Evolutionary conservation across 2,329 filamentous ascomycete species (phyloP), one percentile per base, ranked within the genome.

Genomic region (Exophiala sideris): DNA sequence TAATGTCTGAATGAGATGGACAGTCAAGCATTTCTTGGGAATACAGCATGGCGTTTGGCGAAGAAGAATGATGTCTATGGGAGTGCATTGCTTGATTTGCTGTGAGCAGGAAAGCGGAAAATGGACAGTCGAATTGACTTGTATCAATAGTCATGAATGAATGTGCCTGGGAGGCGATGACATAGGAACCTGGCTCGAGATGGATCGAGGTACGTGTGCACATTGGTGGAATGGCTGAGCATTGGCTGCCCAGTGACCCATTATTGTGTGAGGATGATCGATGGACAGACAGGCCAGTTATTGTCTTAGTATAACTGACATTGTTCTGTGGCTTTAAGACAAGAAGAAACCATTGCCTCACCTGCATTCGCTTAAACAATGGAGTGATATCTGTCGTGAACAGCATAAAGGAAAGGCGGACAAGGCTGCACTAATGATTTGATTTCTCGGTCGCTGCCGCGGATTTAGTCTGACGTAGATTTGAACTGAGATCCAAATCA

Each of bases 21-120:
- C 39, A 52, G 45, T 54, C 34, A 46, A 48, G 29, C 45, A 46
- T 47, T 50, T 59, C 51, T 54, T n/a, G 14, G 12, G 50, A 51
- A 53, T 52, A 60, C 50, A 57, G 57, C 57, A 46, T 48, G 57
- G 57, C 54, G 57, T 60, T 55, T 38, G 50, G 52, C 52, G 29
- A 54, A 42, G 21, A 32, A 29, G 24, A 29, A 29, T 29, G 2
- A 29, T 29, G 24, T 29, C 7, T 29, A 29, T 29, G 24, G 24
- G 7, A 29, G 24, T 29, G 24, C 24, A 29, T 29, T 29, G 24
- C 24, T 5, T 29, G 24, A 29, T 29, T 8, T 29, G 24, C 24
- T 29, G 24, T 29, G 24, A 29, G 5, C 24, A 29, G 24, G 24
- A 29, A 51, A 52, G 40, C 21, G 21, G n/a, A 36, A 41, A 29